A percentile compares a stretch with the other conserved stretches of the same genome.
These are phyloP conservation scores for Serendipita vermifera DNA, from an alignment of 768 basidiomycete genomes.

Conservation along the genomic window DNA sequence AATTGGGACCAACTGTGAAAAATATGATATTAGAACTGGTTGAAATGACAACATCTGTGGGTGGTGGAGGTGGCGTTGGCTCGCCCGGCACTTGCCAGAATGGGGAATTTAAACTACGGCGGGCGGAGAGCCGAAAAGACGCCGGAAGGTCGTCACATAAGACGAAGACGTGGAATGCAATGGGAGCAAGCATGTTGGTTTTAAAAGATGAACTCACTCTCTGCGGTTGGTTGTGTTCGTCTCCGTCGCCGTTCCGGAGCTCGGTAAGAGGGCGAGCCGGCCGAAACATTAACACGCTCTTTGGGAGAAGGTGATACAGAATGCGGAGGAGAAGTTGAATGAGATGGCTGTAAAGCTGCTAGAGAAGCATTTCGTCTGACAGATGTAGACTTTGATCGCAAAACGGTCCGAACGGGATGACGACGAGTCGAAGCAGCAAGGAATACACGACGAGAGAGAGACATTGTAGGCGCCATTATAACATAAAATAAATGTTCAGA, in stretches of 20 bases:
- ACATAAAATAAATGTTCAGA: conserved; percentile 1
- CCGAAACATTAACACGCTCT: background rate
- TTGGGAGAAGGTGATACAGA: background rate
- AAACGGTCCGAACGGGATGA: background rate
- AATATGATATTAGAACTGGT: too few relatives aligned
- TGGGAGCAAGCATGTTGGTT: too few relatives aligned
- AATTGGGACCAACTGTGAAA: conserved; percentile 13
- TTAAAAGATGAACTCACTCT: too few relatives aligned
- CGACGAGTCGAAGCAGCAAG: background rate
- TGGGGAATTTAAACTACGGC: too few relatives aligned
- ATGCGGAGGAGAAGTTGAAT: background rate
- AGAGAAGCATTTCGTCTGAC: background rate
- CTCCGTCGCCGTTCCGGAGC: background rate
- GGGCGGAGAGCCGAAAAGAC: too few relatives aligned
- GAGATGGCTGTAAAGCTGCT: background rate
- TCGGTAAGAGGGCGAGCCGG: background rate
- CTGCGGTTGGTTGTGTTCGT: too few relatives aligned
- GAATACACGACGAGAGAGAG: conserved; percentile 1
- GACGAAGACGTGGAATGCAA: too few relatives aligned
- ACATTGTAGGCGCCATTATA: background rate
- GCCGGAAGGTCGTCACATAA: too few relatives aligned
- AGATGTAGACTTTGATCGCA: background rate
- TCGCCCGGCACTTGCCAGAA: too few relatives aligned
- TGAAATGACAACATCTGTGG: too few relatives aligned
- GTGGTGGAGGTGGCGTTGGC: too few relatives aligned